These are phyloP conservation scores for Plenodomus lindquistii DNA, from an alignment of 2,329 filamentous ascomycete genomes.

Conservation along the genomic window DNA sequence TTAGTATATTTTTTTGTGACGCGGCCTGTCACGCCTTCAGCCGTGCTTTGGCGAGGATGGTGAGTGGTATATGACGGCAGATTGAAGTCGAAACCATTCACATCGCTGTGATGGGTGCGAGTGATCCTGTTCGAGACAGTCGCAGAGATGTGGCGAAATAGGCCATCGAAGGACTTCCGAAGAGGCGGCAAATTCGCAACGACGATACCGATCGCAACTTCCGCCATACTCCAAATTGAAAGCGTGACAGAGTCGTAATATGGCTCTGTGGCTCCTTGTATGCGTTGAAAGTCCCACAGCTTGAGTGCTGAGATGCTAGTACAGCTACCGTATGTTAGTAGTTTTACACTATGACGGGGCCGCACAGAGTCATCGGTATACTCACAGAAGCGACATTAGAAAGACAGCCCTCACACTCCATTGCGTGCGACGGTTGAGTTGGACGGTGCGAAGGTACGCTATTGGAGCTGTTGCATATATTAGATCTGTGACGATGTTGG, in stretches of 20 bases:
- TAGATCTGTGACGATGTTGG: constrained; percentile 33
- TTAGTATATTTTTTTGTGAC: no score
- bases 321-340: background rate
- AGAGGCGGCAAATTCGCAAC: constrained; percentile 29
- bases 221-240: constrained; percentile 26
- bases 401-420: constrained; percentile 34
- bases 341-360: constrained; percentile 30
- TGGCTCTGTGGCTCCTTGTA: background rate
- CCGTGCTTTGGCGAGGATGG: no score
- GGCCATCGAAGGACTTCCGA: constrained; percentile 29
- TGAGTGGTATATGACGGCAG: no score
- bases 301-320: background rate
- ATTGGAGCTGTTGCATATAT: constrained; percentile 33
- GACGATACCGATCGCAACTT: constrained; percentile 30
- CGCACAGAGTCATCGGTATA: no score
- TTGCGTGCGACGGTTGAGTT: constrained; percentile 28
- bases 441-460: constrained; percentile 29
- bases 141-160: constrained; percentile 15
- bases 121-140: background rate
- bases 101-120: no score
- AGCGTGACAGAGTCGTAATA: constrained; percentile 9
- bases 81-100: no score
- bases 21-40: no score
- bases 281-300: background rate
- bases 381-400: background rate